Evolutionary conservation across 345 rosid genomes (phyloP), one percentile per base, ranked within the genome.

Genomic region (Citrus mangshanensis): DNA sequence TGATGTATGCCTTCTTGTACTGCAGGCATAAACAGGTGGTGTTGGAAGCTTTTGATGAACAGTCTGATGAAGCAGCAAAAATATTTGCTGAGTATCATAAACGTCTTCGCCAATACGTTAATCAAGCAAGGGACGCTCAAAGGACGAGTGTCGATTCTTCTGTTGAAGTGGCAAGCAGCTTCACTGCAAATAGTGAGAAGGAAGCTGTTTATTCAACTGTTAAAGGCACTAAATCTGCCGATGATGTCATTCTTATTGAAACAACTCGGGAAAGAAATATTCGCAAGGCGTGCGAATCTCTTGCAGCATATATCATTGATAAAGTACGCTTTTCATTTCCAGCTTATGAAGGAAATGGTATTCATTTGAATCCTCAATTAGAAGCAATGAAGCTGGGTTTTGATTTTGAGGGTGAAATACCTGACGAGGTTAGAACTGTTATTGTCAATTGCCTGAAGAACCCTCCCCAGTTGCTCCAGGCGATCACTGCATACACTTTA

Each of bases 171-270:
- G 78, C 81, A 70, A 89, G 81, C 82, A 92, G 82, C 78, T 80
- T 86, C 72, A 78, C 84, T 73, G 81, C 80, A 61, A 86, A 82
- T 79, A 82, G 78, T 78, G 93, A 91, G 68, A 93, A 86, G 79
- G 99, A 93, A 80, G 86, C 97, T 80, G 89, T 93, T 78, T 95
- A 92, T 85, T 95, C 98, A 37, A 93, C 98, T 77, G 91, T 95
- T 70, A 93, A 90, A 86, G 95, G 97, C 58, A 75, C 82, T 10
- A 94, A 92, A 83, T 86, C 94, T 80, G 87, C 87, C 6, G 98
- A 93, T 78, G 97, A 91, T 85, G 82, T 94, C 69, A 88, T 96
- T 84, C 94, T 96, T 68, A 88, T 94, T 79, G 99, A 94, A 88
- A 96, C 97, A 51, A 75, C 88, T 4, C 82, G 83, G 55, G 98